Percentiles rank a stretch among this genome's conserved stretches.
Evolutionary conservation across 1,139 yeast genomes (phyloP).

Genomic region (Debaryomycetaceae sp.): DNA sequence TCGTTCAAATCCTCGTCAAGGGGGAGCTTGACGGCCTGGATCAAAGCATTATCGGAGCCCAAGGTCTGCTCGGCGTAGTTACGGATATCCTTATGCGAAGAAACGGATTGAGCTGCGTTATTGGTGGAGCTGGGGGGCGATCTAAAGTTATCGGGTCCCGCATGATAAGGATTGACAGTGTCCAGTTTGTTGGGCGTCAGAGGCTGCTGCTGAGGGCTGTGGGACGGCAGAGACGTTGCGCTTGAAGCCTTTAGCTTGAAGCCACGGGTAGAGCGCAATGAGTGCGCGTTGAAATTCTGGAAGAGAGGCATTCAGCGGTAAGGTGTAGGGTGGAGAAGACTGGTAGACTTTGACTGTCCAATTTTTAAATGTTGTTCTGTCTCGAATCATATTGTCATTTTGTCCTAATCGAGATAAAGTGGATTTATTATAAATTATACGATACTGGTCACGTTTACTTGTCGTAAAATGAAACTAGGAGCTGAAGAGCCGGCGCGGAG

Average conservation of each 20-base stretch:
- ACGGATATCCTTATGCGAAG: conserved; percentile 62
- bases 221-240: conserved; percentile 25
- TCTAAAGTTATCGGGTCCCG: neutral
- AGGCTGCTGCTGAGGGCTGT: neutral
- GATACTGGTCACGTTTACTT: no score
- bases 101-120: conserved; percentile 28
- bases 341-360: no score
- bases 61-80: conserved; percentile 88
- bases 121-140: conserved; percentile 8
- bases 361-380: no score
- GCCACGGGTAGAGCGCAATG: conserved; percentile 44
- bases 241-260: conserved; percentile 35
- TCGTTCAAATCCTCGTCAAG: conserved; percentile 86
- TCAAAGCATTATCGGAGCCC: conserved; percentile 83
- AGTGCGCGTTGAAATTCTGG: conserved; percentile 47
- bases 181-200: neutral
- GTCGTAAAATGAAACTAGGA: no score
- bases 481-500: no score
- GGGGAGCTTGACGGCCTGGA: conserved; percentile 90
- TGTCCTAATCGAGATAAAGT: no score
- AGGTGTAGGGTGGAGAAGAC: no score
- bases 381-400: no score
- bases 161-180: conserved; percentile 1
- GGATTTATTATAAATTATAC: no score
- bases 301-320: conserved; percentile 35